Base-by-base conservation (phyloP, 768 basidiomycete genomes). In the Austroboletus eburneus region DNA sequence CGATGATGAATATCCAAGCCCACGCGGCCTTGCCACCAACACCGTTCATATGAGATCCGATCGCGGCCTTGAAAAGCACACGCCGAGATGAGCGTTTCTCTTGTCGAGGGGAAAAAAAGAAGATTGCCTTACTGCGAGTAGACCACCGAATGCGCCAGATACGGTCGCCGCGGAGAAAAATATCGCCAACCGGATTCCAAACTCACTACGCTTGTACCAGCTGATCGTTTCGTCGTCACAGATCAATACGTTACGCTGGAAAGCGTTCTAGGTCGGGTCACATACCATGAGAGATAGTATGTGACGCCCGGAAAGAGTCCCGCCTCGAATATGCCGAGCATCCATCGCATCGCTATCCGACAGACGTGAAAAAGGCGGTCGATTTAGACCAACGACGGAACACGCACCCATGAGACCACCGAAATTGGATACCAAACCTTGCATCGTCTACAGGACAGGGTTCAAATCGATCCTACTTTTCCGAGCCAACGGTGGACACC, bases 101-200 rank as follows among this genome's bases (percentile, higher is more conserved):
- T 7, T 9, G 32, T 5, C 12, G 32, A 13, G 9, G 32, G 12
- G 32, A 14, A 16, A 16, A 16, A 9, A 12, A 5, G 29, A 29
- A 13, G 29, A n/a, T n/a, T 29, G 29, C 9, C 71, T 48, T 49
- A 85, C 85, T 29, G 85, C 84, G 39, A 88, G 77, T 17, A 87
- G 68, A 41, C 85, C 85, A 43, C 85, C 85, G 52, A 90, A 90
- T 18, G 87, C 87, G n/a, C 88, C 90, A 2, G 86, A 81, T 1
- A 87, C 77, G 3, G 85, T 88, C 0, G 88, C 87, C 3, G 88
- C 84, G 0, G 80, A 79, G 68, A 87, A 88, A 68, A 87, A 88
- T 23, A 87, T 57, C 0, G 84, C 80, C 21, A 80, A 75, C 8
- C 65, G 70, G 43, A 78, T 70, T 48, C 85, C 87, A 52, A 87